Percentiles rank a stretch among this genome's conserved stretches.
These are phyloP conservation scores for Pseudogymnoascus sp. DNA, from an alignment of 2,329 filamentous ascomycete genomes.

Conservation along the genomic window DNA sequence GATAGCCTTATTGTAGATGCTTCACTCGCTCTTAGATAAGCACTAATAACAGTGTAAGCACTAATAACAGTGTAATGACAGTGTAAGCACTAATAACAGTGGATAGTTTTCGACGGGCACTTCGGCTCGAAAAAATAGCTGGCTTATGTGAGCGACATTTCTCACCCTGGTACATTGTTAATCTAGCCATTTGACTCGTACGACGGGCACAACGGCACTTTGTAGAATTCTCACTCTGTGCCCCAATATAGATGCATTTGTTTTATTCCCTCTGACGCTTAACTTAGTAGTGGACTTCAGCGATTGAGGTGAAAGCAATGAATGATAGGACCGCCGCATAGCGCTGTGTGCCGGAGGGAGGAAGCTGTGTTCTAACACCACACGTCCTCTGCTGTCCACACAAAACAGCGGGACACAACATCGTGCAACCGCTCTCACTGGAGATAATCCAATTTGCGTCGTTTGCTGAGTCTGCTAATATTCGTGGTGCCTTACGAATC, in stretches of 20 bases:
- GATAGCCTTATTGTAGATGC: neutral
- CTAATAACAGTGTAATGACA: too few species aligned
- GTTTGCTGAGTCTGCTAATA: neutral
- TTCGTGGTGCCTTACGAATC: too few species aligned
- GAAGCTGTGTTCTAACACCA: neutral
- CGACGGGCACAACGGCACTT: neutral
- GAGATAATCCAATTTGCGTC: neutral
- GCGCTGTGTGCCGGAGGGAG: neutral
- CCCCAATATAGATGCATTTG: neutral
- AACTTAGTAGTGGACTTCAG: neutral
- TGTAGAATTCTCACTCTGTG: neutral
- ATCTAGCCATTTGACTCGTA: neutral
- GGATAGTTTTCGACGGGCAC: neutral
- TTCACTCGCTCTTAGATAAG: neutral
- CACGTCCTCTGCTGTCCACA: neutral
- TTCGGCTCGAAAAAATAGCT: too few species aligned
- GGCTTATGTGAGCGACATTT: neutral
- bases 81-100: neutral
- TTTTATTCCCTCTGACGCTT: neutral
- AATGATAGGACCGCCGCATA: neutral
- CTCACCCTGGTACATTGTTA: neutral
- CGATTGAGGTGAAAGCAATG: too few species aligned
- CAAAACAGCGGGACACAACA: neutral
- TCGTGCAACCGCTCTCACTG: too few species aligned
- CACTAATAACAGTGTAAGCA: too few species aligned